These are phyloP conservation scores for Puccinia novopanici DNA, from an alignment of 1,284 basidiomycete genomes.

Conservation along the genomic window DNA sequence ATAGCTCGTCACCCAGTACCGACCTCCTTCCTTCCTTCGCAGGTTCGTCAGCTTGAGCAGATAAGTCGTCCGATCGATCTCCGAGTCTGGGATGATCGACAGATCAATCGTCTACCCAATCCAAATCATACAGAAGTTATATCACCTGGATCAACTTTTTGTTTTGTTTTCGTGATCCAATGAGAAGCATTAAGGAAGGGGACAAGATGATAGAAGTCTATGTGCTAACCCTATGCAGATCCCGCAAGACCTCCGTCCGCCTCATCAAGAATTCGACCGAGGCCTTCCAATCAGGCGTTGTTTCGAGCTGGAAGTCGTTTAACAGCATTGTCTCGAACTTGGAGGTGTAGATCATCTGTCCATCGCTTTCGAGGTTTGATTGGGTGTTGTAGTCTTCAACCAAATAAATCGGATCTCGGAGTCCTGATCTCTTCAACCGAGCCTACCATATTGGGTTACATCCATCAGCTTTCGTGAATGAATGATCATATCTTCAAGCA, in stretches of 20 bases:
- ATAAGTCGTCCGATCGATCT: slow-evolving; percentile 60
- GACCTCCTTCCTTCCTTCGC: slow-evolving; percentile 56
- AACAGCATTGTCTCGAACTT: slow-evolving; percentile 64
- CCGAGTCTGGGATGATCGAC: slow-evolving; percentile 61
- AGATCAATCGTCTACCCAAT: slow-evolving; percentile 56
- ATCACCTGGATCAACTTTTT: too few species aligned
- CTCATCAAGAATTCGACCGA: slow-evolving; percentile 63
- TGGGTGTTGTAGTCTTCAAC: slow-evolving; percentile 64
- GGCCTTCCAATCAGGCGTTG: slow-evolving; percentile 62
- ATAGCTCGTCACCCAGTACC: slow-evolving; percentile 62
- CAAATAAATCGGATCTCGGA: slow-evolving; percentile 64
- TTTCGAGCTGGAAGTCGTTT: slow-evolving; percentile 65
- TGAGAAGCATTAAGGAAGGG: not conserved
- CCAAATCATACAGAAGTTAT: not conserved
- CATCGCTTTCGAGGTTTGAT: slow-evolving; percentile 52
- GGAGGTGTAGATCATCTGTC: slow-evolving; percentile 59
- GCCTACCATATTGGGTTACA: slow-evolving; percentile 57
- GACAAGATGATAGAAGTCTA: not conserved
- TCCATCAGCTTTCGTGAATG: too few species aligned
- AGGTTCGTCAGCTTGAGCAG: slow-evolving; percentile 60
- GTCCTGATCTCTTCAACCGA: slow-evolving; percentile 62
- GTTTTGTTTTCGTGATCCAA: too few species aligned
- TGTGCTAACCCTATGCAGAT: slow-evolving; percentile 58
- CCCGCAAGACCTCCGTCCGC: slow-evolving; percentile 62
- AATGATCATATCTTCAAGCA: too few species aligned